These are phyloP conservation scores for Pulveroboletus sp. DNA, from an alignment of 768 basidiomycete genomes.

Conservation along the genomic window DNA sequence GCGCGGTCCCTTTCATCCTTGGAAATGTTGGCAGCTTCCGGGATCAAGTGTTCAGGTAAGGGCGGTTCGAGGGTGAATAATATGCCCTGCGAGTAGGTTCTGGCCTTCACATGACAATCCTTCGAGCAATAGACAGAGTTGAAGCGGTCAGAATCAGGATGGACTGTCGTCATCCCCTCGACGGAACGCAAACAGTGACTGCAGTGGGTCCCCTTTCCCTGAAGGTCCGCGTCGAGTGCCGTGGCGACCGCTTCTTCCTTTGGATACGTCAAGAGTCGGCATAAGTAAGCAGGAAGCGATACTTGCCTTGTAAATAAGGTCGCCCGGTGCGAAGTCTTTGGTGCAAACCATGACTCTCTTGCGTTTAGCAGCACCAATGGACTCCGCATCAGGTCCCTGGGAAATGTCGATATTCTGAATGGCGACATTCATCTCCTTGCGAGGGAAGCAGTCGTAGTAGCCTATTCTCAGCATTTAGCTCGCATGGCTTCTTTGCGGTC, in stretches of 20 bases:
- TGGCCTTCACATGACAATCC: constrained; percentile 54
- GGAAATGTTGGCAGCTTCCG: constrained; percentile 29
- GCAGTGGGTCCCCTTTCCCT: constrained; percentile 65
- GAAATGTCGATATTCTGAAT: constrained; percentile 39
- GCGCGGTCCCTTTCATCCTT: constrained; percentile 50
- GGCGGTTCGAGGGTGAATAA: constrained; percentile 67
- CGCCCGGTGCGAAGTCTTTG: constrained; percentile 66
- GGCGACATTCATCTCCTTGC: constrained; percentile 64
- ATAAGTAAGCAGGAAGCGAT: neutral
- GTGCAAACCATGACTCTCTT: constrained; percentile 58
- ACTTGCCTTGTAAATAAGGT: constrained; percentile 71
- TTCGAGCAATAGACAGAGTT: constrained; percentile 69
- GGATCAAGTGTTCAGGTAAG: constrained; percentile 44
- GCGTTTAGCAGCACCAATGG: constrained; percentile 23
- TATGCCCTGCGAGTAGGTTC: constrained; percentile 58
- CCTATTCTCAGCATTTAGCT: constrained; percentile 41
- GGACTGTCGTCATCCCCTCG: constrained; percentile 42
- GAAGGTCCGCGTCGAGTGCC: constrained; percentile 67
- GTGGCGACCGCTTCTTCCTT: constrained; percentile 75
- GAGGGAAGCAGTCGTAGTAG: constrained; percentile 78
- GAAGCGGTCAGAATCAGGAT: constrained; percentile 48
- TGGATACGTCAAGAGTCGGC: constrained; percentile 3
- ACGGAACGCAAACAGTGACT: constrained; percentile 67
- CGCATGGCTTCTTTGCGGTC: constrained; percentile 4
- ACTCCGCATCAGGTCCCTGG: constrained; percentile 14